Conservation (phyloP, 202 grass and related monocot species). For the Miscanthus sacchariflorus region DNA sequence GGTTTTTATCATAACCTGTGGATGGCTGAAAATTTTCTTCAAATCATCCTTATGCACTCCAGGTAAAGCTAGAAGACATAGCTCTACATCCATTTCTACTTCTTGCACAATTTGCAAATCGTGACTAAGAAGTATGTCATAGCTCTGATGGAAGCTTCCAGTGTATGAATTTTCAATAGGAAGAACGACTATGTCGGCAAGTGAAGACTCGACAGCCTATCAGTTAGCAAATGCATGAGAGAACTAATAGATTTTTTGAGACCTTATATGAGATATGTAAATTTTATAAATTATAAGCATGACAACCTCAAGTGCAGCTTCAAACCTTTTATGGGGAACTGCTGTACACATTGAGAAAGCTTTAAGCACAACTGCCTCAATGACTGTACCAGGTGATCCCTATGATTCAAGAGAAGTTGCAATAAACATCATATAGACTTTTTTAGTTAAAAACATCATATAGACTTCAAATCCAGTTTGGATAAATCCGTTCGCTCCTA, state of each 20-base stretch:
- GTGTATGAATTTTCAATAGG: slow-evolving; percentile 69
- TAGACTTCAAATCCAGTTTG: too few species aligned
- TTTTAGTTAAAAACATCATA: too few species aligned
- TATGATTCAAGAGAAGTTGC: slow-evolving; percentile 19
- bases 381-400: slow-evolving; percentile 20
- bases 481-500: too few species aligned
- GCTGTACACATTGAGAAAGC: not conserved
- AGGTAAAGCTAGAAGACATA: slow-evolving; percentile 66
- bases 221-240: slow-evolving; percentile 19
- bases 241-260: not conserved
- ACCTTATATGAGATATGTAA: not conserved
- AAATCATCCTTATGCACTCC: slow-evolving; percentile 51
- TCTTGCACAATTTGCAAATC: slow-evolving; percentile 66
- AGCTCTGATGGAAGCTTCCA: slow-evolving; percentile 70
- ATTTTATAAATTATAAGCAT: not conserved
- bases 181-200: slow-evolving; percentile 62
- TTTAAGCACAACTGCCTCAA: slow-evolving; percentile 13
- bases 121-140: slow-evolving; percentile 69
- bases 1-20: slow-evolving; percentile 45
- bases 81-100: slow-evolving; percentile 56
- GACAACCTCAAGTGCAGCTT: slow-evolving; percentile 19
- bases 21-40: slow-evolving; percentile 62
- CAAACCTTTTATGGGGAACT: slow-evolving; percentile 16
- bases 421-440: not conserved
- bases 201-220: slow-evolving; percentile 69